Conservation (phyloP, 805 yeast genomes). For the Hagleromyces aurorensis region DNA sequence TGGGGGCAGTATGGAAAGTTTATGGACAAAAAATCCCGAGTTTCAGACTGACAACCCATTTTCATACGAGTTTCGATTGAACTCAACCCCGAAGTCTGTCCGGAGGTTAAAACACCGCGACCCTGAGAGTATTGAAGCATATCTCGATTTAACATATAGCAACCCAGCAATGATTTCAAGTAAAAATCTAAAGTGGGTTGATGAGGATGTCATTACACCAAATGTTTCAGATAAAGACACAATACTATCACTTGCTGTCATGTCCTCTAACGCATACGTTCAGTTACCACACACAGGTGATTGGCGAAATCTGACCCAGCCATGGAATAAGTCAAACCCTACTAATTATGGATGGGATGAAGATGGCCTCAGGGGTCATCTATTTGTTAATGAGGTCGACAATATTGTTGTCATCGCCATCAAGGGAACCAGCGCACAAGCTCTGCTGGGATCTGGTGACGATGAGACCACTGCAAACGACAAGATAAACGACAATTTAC, state of each 20-base stretch:
- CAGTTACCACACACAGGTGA: constrained; percentile 67
- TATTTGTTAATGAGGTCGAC: constrained; percentile 59
- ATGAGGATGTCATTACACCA: constrained; percentile 52
- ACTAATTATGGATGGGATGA: constrained; percentile 78
- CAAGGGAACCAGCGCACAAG: constrained; percentile 89
- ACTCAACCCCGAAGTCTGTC: constrained; percentile 11
- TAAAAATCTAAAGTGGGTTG: constrained; percentile 58
- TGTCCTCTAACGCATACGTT: constrained; percentile 90
- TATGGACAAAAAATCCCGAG: constrained; percentile 17
- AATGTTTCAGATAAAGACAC: constrained; percentile 70
- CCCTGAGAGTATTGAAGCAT: constrained; percentile 62
- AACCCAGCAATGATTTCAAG: constrained; percentile 23
- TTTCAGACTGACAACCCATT: constrained; percentile 24
- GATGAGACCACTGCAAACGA: constrained; percentile 77
- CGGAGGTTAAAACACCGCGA: constrained; percentile 38
- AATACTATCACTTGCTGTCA: constrained; percentile 63
- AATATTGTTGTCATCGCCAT: constrained; percentile 64
- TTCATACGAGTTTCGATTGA: constrained; percentile 13
- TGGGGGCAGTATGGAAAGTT: constrained; percentile 6
- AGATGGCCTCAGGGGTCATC: constrained; percentile 84
- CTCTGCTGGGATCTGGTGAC: constrained; percentile 63
- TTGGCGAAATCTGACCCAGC: constrained; percentile 71
- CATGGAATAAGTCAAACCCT: constrained; percentile 47
- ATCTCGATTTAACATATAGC: constrained; percentile 47
- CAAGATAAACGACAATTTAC: constrained; percentile 75